Conservation (phyloP, 1,139 yeast species). For the Kluyveromyces marxianus region DNA sequence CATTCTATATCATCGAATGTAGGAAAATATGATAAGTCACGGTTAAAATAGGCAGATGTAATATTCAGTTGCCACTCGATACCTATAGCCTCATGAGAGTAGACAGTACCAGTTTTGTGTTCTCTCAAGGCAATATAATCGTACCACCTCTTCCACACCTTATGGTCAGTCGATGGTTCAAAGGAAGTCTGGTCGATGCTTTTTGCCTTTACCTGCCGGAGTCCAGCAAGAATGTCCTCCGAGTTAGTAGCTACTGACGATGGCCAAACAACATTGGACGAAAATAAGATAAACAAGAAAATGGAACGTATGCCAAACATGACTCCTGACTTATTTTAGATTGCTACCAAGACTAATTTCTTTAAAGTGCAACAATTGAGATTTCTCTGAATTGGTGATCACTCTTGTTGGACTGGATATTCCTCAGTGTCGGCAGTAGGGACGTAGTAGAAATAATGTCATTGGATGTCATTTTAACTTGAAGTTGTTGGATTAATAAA, state of each 20-base stretch:
- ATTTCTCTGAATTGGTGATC: neutral
- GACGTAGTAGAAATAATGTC: neutral
- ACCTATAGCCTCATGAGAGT: constrained; percentile 1
- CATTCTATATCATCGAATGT: constrained; percentile 1
- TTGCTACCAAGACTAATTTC: neutral
- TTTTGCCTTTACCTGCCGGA: neutral
- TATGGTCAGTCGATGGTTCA: neutral
- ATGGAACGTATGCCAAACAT: neutral
- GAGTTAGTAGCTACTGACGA: neutral
- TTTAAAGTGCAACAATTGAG: neutral
- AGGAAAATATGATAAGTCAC: neutral
- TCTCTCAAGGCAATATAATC: constrained; percentile 1
- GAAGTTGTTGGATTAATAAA: neutral
- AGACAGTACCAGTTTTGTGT: neutral
- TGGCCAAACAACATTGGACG: neutral
- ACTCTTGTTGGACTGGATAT: neutral
- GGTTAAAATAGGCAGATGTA: neutral
- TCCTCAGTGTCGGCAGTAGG: neutral
- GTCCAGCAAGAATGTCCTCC: neutral
- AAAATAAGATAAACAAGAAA: neutral
- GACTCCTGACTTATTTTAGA: neutral
- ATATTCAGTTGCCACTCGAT: neutral
- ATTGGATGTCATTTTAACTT: neutral
- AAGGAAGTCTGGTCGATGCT: neutral
- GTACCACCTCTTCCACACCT: neutral